phyloP scores from a whole-genome alignment of 2,329 filamentous ascomycete genomes.

The Parastagonospora nodorum region DNA sequence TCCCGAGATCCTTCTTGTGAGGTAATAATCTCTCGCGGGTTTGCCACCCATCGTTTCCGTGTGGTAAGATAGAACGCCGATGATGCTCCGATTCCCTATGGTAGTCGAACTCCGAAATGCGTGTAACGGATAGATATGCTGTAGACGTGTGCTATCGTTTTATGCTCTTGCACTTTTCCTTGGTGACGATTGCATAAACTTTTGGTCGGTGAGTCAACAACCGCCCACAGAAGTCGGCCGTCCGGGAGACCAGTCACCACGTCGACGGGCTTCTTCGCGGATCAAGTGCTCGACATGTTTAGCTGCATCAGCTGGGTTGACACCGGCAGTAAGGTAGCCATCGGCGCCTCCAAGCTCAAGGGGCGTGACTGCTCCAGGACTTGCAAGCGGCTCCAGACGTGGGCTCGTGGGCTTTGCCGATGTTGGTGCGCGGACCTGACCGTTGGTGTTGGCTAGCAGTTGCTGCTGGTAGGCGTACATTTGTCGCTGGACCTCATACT shows the following conservation, averaged over 20 bases:
- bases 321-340: constrained; percentile 55
- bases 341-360: constrained; percentile 53
- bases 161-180: constrained; percentile 5
- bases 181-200: constrained; percentile 6
- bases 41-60: constrained; percentile 5
- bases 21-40: background rate
- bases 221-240: constrained; percentile 35
- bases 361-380: constrained; percentile 59
- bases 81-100: constrained; percentile 31
- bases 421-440: constrained; percentile 26
- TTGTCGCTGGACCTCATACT: constrained; percentile 56
- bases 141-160: background rate
- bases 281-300: constrained; percentile 55
- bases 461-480: constrained; percentile 57
- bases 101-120: constrained; percentile 14
- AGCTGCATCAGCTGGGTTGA: constrained; percentile 43
- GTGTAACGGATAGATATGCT: constrained; percentile 3
- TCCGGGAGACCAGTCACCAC: constrained; percentile 41
- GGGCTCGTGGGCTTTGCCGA: constrained; percentile 52
- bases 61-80: constrained; percentile 37
- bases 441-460: constrained; percentile 39
- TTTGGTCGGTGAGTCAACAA: constrained; percentile 34
- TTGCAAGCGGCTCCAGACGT: constrained; percentile 55
- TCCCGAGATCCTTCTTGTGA: constrained; percentile 6
- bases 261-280: constrained; percentile 49